Percentiles rank a stretch among this genome's conserved stretches.
Evolutionary conservation across 2,329 filamentous ascomycete species (phyloP).

Genomic region (Diaporthe capsici): DNA sequence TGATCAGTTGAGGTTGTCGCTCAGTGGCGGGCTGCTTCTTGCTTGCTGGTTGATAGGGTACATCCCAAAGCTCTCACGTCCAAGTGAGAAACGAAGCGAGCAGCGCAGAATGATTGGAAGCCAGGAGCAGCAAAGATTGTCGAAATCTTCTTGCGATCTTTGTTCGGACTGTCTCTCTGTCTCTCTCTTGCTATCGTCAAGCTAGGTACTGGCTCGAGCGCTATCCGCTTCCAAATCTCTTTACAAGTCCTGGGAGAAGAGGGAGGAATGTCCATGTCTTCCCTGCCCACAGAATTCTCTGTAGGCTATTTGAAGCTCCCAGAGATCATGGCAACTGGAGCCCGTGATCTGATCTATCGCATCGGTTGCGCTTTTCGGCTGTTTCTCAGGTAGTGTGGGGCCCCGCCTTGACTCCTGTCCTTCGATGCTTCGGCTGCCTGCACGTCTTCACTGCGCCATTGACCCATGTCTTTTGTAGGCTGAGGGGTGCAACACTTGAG

Average conservation of each 20-base stretch:
- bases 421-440: constrained; percentile 38
- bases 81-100: constrained; percentile 53
- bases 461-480: constrained; percentile 23
- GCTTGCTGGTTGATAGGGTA: constrained; percentile 28
- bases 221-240: constrained; percentile 65
- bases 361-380: constrained; percentile 45
- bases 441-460: constrained; percentile 37
- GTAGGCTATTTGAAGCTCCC: constrained; percentile 55
- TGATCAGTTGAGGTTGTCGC: constrained; percentile 23
- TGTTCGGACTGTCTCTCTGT: constrained; percentile 47
- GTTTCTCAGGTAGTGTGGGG: constrained; percentile 41
- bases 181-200: constrained; percentile 78
- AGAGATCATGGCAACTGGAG: constrained; percentile 46
- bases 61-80: constrained; percentile 49
- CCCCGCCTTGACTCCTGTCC: constrained; percentile 34
- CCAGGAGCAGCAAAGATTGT: constrained; percentile 55
- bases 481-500: constrained; percentile 11
- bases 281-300: constrained; percentile 45
- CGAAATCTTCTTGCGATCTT: constrained; percentile 51
- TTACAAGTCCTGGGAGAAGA: constrained; percentile 59
- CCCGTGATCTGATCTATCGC: constrained; percentile 44
- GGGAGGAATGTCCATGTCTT: constrained; percentile 38
- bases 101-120: constrained; percentile 51
- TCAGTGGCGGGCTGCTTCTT: constrained; percentile 21
- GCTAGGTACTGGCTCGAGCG: constrained; percentile 75